phyloP scores from a whole-genome alignment of 495 filamentous ascomycete species.

The Parathielavia appendiculata region DNA sequence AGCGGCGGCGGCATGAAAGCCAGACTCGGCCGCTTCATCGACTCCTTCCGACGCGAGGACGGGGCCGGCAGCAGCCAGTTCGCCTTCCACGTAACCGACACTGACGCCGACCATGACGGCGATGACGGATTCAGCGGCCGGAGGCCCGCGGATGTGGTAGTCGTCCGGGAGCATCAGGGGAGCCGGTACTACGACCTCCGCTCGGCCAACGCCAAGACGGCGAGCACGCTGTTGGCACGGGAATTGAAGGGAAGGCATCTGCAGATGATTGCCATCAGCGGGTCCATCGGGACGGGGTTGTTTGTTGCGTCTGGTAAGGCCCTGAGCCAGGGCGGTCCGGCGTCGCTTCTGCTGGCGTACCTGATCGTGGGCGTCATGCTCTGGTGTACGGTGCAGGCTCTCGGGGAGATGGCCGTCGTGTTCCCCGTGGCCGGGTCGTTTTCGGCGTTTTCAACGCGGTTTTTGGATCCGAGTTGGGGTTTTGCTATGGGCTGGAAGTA shows the following conservation, averaged over 20 bases:
- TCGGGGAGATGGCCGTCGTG: slow-evolving; percentile 88
- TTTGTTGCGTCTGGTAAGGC: slow-evolving; percentile 84
- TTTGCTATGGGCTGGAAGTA: slow-evolving; percentile 98
- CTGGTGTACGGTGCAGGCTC: slow-evolving; percentile 84
- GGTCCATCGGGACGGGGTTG: slow-evolving; percentile 90
- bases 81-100: slow-evolving; percentile 9
- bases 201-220: slow-evolving; percentile 24
- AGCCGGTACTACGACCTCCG: slow-evolving; percentile 30
- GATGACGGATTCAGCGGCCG: neutral
- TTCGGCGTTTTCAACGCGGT: slow-evolving; percentile 84
- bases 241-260: slow-evolving; percentile 78
- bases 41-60: slow-evolving; percentile 31
- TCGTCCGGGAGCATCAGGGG: slow-evolving; percentile 14
- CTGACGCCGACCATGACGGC: slow-evolving; percentile 1
- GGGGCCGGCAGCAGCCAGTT: neutral
- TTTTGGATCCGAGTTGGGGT: slow-evolving; percentile 91
- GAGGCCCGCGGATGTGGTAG: neutral
- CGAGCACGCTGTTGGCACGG: slow-evolving; percentile 53
- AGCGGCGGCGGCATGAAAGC: slow-evolving; percentile 16
- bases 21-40: slow-evolving; percentile 23
- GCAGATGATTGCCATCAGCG: slow-evolving; percentile 97
- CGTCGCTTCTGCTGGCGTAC: slow-evolving; percentile 78
- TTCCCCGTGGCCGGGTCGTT: slow-evolving; percentile 94
- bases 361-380: slow-evolving; percentile 79
- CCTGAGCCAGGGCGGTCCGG: slow-evolving; percentile 75